These are phyloP conservation scores for Trematosphaeria pertusa DNA, from an alignment of 2,329 filamentous ascomycete genomes.

Conservation along the genomic window DNA sequence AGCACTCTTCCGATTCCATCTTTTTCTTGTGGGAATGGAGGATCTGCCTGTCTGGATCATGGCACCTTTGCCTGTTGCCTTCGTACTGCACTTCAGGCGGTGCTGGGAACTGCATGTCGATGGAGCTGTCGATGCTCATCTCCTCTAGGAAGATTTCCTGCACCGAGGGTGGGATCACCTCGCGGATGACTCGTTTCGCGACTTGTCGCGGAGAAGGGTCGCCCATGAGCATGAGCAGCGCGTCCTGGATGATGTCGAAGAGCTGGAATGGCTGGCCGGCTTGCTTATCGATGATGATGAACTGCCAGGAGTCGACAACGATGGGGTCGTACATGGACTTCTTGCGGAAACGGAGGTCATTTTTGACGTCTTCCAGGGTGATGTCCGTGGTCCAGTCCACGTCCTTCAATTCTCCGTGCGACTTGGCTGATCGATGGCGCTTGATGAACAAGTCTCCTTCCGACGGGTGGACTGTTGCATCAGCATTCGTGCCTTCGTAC, in stretches of 20 bases:
- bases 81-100: conserved; percentile 34
- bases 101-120: conserved; percentile 22
- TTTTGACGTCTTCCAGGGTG: conserved; percentile 37
- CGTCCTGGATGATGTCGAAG: conserved; percentile 37
- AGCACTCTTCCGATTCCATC: conserved; percentile 2
- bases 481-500: conserved; percentile 34
- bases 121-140: conserved; percentile 22
- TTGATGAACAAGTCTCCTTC: conserved; percentile 34
- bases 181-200: conserved; percentile 30
- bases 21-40: conserved; percentile 17
- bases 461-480: conserved; percentile 32
- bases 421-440: conserved; percentile 22
- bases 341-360: conserved; percentile 30
- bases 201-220: conserved; percentile 31
- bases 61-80: conserved; percentile 28
- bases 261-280: conserved; percentile 31
- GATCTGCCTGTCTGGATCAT: conserved; percentile 23
- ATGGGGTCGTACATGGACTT: conserved; percentile 39
- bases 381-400: conserved; percentile 23
- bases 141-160: conserved; percentile 33
- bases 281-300: conserved; percentile 40
- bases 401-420: conserved; percentile 18
- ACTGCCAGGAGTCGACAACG: conserved; percentile 40
- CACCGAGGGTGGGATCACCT: conserved; percentile 29
- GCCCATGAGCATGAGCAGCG: conserved; percentile 28